These are phyloP conservation scores for Zygosaccharomyces pseudorouxii DNA, from an alignment of 805 yeast genomes.

Conservation along the genomic window DNA sequence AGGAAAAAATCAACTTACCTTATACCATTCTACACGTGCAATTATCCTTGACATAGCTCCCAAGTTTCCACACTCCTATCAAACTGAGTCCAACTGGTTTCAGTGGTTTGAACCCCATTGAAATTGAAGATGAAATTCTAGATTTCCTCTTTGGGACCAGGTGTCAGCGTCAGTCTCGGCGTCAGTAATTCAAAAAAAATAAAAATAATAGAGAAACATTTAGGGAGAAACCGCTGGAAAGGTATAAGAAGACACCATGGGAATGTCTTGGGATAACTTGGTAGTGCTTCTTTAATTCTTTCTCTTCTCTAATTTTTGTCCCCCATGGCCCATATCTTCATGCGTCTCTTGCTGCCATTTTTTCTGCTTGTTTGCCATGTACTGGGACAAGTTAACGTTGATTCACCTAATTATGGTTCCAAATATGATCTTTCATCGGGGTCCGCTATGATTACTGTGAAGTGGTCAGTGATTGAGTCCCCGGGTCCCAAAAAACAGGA, in stretches of 20 bases:
- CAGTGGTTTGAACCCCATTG: not conserved
- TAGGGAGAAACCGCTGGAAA: not conserved
- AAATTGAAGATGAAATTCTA: not conserved
- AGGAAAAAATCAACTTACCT: not conserved
- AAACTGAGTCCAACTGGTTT: too few species aligned
- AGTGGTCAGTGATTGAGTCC: slow-evolving; percentile 55
- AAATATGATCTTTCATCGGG: slow-evolving; percentile 11
- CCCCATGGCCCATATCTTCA: not conserved
- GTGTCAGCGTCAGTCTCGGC: not conserved
- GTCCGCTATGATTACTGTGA: slow-evolving; percentile 22
- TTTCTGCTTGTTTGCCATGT: not conserved
- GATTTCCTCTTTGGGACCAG: not conserved
- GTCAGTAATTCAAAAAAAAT: not conserved
- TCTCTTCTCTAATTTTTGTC: not conserved
- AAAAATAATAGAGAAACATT: not conserved
- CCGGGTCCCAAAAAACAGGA: slow-evolving; percentile 41
- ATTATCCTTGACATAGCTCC: not conserved
- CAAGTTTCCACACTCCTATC: not conserved
- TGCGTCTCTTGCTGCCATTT: not conserved
- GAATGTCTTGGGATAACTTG: not conserved
- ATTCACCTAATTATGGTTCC: slow-evolving; percentile 2
- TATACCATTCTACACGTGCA: not conserved
- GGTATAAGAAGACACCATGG: not conserved
- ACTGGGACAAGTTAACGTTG: not conserved
- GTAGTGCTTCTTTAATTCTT: not conserved